These are phyloP conservation scores for Malus sylvestris DNA, from an alignment of 306 rosid genomes.

Conservation along the genomic window DNA sequence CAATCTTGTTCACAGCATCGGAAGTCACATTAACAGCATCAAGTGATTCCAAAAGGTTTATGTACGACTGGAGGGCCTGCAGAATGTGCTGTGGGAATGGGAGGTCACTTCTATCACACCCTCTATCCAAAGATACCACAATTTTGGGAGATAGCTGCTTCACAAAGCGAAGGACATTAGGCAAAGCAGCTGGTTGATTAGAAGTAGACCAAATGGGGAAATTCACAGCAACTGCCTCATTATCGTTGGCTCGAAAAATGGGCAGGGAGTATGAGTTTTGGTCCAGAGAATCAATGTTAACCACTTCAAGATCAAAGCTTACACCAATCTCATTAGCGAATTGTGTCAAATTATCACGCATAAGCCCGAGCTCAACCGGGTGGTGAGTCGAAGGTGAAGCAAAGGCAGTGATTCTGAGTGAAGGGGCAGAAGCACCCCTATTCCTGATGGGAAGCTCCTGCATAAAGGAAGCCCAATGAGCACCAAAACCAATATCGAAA, in stretches of 20 bases:
- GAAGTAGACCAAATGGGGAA: conserved; percentile 35
- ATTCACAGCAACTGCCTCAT: conserved; percentile 34
- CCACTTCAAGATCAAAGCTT: conserved; percentile 35
- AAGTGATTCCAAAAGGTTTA: conserved; percentile 34
- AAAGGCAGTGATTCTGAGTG: conserved; percentile 38
- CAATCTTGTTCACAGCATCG: conserved; percentile 35
- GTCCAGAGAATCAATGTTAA: conserved; percentile 31
- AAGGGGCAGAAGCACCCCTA: conserved; percentile 15
- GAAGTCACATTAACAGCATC: conserved; percentile 27
- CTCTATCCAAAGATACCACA: conserved; percentile 36
- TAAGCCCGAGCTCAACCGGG: conserved; percentile 29
- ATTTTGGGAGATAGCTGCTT: conserved; percentile 41
- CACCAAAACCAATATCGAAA: conserved; percentile 47
- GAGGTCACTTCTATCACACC: conserved; percentile 35
- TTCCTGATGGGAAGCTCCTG: conserved; percentile 35
- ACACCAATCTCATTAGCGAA: conserved; percentile 36
- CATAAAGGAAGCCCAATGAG: conserved; percentile 47
- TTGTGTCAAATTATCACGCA: conserved; percentile 32
- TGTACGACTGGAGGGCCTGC: conserved; percentile 36
- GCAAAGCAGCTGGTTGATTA: conserved; percentile 30
- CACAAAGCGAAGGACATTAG: conserved; percentile 27
- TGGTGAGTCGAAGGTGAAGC: conserved; percentile 39
- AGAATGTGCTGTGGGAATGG: conserved; percentile 40
- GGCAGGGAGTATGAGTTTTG: conserved; percentile 25
- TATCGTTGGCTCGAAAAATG: conserved; percentile 15